Evolutionary conservation across 441 rosid genomes (phyloP), one percentile per base, ranked within the genome.

Genomic region (Dalechampia spathulata): DNA sequence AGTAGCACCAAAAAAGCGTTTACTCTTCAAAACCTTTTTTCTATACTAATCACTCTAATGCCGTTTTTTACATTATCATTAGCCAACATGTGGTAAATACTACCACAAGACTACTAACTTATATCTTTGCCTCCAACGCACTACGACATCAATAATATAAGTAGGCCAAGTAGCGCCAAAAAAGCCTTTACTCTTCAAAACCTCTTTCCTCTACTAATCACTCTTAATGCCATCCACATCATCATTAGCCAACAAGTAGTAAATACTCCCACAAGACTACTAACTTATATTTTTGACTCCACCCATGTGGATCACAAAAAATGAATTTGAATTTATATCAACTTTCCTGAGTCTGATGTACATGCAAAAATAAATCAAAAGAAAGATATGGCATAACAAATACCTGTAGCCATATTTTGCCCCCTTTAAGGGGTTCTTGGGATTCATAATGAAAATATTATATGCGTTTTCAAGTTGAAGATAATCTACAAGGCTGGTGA

Each of bases 381-480:
- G 6, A 61, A 46, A 27, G 28, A 32, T 8, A 41, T 44, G 41
- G 45, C 34, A 3, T 30, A 55, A 36, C 40, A 26, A 56, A 60
- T 25, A 61, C 98, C 98, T 68, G 78, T 94, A 87, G 47, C 99
- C 99, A 72, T 94, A 94, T 81, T 70, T 84, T 66, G 80, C 64
- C 64, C 72, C 72, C 65, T 66, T 78, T 1, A 42, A 6, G 40
- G 70, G 81, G 63, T 44, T 78, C 67, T 79, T 83, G 51, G 91
- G 95, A 70, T 94, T 94, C 79, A 94, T 71, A 70, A 94, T 62
- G 64, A 94, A 90, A 68, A 94, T 65, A 65, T 87, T 94, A 75
- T 87, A 94, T 21, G 90, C 91, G 72, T 79, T 83, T 59, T 65
- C 95, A 56, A 94, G 85, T 65, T 87, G 90, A 74, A 90, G 91